Evolutionary conservation across 192 early-diverging fungal species (phyloP).

Genomic region (Coemansia sp.): DNA sequence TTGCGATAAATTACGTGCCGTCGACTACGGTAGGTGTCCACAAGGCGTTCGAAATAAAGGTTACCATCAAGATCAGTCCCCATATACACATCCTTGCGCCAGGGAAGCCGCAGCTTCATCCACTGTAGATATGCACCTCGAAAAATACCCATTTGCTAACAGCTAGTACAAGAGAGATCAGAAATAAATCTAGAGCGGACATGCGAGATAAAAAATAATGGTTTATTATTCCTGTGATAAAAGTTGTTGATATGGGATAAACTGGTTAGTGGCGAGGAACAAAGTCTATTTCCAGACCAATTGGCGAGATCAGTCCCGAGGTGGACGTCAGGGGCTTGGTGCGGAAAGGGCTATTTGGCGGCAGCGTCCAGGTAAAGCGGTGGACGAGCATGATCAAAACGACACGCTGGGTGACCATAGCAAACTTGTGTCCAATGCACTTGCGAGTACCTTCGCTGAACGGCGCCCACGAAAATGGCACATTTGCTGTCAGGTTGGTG

Average conservation of each 20-base stretch:
- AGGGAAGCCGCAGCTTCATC: constrained; percentile 48
- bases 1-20: constrained; percentile 38
- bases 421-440: constrained; percentile 64
- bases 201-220: background rate
- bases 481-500: constrained; percentile 8
- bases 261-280: constrained; percentile 9
- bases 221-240: background rate
- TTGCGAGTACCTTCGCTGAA: constrained; percentile 59
- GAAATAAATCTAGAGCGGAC: background rate
- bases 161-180: background rate
- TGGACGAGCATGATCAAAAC: constrained; percentile 56
- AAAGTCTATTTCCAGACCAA: constrained; percentile 37
- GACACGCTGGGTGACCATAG: constrained; percentile 61
- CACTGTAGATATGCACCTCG: constrained; percentile 33
- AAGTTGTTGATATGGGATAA: background rate
- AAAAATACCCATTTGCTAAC: constrained; percentile 3
- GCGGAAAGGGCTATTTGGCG: constrained; percentile 36
- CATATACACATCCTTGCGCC: constrained; percentile 36
- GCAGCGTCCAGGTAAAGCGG: constrained; percentile 48
- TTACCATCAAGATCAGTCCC: constrained; percentile 50
- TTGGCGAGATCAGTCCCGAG: constrained; percentile 45
- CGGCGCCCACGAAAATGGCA: constrained; percentile 56
- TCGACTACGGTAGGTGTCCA: constrained; percentile 21
- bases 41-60: constrained; percentile 47
- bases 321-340: constrained; percentile 28